Evolutionary conservation across 2,329 filamentous ascomycete species (phyloP).

Genomic region (Penicillium sp.): DNA sequence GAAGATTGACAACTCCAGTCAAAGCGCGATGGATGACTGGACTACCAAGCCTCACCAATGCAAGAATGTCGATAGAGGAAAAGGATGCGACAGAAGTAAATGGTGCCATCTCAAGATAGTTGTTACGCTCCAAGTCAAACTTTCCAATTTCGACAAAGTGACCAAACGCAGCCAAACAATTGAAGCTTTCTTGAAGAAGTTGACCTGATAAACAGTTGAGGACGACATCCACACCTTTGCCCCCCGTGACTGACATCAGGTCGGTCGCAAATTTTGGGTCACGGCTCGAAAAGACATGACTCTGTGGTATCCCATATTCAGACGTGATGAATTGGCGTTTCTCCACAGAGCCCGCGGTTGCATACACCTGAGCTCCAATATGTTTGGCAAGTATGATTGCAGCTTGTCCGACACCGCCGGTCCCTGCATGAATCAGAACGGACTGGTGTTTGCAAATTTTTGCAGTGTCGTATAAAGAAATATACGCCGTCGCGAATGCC

Average conservation of each 20-base stretch:
- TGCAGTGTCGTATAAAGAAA: not conserved
- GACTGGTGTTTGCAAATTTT: not conserved
- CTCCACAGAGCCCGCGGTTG: not conserved
- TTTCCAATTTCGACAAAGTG: slow-evolving; percentile 13
- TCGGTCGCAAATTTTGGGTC: not conserved
- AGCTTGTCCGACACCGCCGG: not conserved
- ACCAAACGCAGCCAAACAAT: slow-evolving; percentile 10
- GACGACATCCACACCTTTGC: not conserved
- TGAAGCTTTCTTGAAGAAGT: slow-evolving; percentile 13
- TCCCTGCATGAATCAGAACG: not conserved
- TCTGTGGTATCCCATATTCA: not conserved
- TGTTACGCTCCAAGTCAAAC: slow-evolving; percentile 7
- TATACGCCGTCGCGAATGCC: not conserved
- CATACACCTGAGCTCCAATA: not conserved
- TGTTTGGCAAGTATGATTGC: not conserved
- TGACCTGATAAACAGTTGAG: slow-evolving; percentile 4
- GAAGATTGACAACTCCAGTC: slow-evolving; percentile 7
- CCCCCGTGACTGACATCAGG: not conserved
- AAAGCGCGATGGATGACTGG: not conserved
- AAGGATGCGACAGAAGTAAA: slow-evolving; percentile 15
- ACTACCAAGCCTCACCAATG: not conserved
- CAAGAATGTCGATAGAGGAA: slow-evolving; percentile 9
- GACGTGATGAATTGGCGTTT: not conserved
- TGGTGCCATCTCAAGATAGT: slow-evolving; percentile 18
- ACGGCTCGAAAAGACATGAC: slow-evolving; percentile 1